These are phyloP conservation scores for Phialocephala subalpina DNA, from an alignment of 2,329 filamentous ascomycete species.

Conservation along the genomic window DNA sequence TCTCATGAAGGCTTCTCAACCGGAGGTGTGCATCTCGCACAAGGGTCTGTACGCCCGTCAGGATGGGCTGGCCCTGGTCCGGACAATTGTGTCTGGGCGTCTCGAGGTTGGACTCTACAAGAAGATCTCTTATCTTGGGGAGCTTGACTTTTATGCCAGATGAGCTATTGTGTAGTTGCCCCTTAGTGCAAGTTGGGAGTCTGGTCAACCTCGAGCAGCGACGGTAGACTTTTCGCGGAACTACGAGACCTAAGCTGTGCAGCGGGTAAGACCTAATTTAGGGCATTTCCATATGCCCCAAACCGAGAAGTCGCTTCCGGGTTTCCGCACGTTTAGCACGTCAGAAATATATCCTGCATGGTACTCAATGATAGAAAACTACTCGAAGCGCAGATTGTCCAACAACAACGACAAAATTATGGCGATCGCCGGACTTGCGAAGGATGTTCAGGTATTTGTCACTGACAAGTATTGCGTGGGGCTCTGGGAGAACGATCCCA, in stretches of 20 bases:
- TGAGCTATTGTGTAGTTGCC: not conserved
- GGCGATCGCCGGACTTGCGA: not conserved
- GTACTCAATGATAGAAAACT: not conserved
- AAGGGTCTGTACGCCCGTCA: not conserved
- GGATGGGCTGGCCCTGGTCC: not conserved
- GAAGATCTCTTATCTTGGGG: constrained; percentile 3
- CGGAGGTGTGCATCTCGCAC: not conserved
- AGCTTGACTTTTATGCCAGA: not conserved
- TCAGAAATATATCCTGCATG: constrained; percentile 1
- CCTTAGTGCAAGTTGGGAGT: not conserved
- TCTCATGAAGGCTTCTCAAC: too few species aligned
- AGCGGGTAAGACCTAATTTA: not conserved
- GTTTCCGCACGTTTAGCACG: not conserved
- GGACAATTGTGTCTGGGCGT: not conserved
- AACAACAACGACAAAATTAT: not conserved
- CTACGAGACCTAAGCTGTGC: not conserved
- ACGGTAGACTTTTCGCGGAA: not conserved
- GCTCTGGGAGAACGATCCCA: not conserved
- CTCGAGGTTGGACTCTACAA: constrained; percentile 3
- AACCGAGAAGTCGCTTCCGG: not conserved
- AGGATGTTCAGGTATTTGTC: not conserved
- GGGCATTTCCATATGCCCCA: not conserved
- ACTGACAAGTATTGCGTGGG: not conserved
- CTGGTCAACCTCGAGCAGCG: not conserved
- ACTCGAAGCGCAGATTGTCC: not conserved